phyloP scores from a whole-genome alignment of 108 stramenopile species.

The Nitzschia palea region DNA sequence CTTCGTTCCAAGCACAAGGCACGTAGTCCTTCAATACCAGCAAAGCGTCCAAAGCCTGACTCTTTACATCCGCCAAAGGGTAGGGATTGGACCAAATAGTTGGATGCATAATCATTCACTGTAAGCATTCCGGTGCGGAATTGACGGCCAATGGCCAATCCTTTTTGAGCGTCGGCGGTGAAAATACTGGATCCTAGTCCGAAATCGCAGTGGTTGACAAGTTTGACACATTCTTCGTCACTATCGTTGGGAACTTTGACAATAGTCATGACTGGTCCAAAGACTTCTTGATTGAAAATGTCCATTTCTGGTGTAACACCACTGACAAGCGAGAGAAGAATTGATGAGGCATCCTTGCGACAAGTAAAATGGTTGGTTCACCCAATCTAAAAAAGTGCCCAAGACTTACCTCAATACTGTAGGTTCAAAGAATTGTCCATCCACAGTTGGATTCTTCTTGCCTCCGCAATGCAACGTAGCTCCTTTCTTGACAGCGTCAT shows the following conservation, averaged over 20 bases:
- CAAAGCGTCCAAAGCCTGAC: slow-evolving; percentile 96
- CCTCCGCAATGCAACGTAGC: slow-evolving; percentile 92
- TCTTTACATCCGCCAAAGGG: slow-evolving; percentile 99
- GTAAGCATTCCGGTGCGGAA: slow-evolving; percentile 95
- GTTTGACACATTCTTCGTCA: slow-evolving; percentile 80
- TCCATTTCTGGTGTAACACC: slow-evolving; percentile 91
- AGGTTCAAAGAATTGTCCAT: slow-evolving; percentile 94
- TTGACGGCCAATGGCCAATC: slow-evolving; percentile 77
- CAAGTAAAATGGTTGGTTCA: no score
- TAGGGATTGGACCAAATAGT: slow-evolving; percentile 95
- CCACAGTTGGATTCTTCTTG: slow-evolving; percentile 55
- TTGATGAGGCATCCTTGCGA: no score
- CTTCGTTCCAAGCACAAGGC: slow-evolving; percentile 93
- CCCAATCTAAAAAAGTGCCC: no score
- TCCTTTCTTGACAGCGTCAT: slow-evolving; percentile 96
- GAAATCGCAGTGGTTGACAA: slow-evolving; percentile 90
- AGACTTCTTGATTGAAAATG: slow-evolving; percentile 96
- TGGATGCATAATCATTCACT: slow-evolving; percentile 96
- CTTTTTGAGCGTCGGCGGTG: slow-evolving; percentile 67
- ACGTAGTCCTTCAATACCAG: slow-evolving; percentile 96
- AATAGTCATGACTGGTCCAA: slow-evolving; percentile 98
- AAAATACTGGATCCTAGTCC: slow-evolving; percentile 94
- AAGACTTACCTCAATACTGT: slow-evolving; percentile 84
- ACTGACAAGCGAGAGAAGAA: slow-evolving; percentile 11
- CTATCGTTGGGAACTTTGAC: slow-evolving; percentile 83